Base-by-base conservation (phyloP, 2,329 filamentous ascomycete species). In the Ceratocystis huliohia region DNA sequence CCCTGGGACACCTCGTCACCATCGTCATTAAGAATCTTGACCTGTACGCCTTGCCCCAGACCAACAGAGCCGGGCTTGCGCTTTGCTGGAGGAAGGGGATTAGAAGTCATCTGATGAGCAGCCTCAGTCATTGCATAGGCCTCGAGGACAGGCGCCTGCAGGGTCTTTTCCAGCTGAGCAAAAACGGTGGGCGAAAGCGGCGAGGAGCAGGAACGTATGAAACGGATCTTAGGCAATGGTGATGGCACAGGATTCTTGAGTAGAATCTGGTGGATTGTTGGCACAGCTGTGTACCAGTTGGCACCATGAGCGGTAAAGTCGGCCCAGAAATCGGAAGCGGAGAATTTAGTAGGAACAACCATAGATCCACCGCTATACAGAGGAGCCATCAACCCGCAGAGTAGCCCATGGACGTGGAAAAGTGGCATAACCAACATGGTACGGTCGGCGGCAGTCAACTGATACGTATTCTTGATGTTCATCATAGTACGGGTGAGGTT, bases 51-150 rank as follows among this genome's bases (percentile, higher is more conserved):
- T 76, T 93, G 89, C 2, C 89, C 89, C 37, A 94, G 73, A 17
- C 91, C 91, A 2, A 95, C 91, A 61, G 86, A 90, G 62, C 91
- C 91, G 0, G 91, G 89, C 78, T 88, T 87, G 71, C 89, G 84
- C 76, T 88, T 86, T 20, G 79, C 86, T 0, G 84, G 83, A 2
- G 89, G 88, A 0, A 88, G 79, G 22, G 85, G 86, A 77, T 87
- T 88, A 30, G 87, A 89, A 0, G 88, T 90, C 87, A 92, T 91
- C 74, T 91, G 88, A 73, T 92, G 88, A 3, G 91, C 85, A 5
- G 89, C 91, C 78, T 95, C 91, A 50, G 91, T 95, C 91, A 96
- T 96, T 70, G 91, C 91, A 72, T 95, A 95, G 8, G 91, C 91
- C 77, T 95, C 91, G 20, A 96, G 81, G 0, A 96, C 91, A 0